Conservation (phyloP, 73 alveolate genomes). For the Stentor coeruleus region DNA sequence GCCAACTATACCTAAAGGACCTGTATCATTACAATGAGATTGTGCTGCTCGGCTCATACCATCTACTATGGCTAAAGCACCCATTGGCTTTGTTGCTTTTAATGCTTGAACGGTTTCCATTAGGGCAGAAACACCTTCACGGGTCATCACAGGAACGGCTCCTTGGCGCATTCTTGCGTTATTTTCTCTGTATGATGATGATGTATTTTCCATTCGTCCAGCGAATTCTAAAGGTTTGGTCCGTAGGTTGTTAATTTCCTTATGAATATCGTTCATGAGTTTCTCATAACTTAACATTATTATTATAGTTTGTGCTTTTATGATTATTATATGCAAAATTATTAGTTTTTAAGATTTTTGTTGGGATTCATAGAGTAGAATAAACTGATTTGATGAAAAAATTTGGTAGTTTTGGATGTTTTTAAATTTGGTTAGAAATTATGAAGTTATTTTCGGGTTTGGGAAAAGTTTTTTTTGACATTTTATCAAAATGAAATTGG, state of each 20-base stretch:
- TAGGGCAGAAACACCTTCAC: slow-evolving; percentile 14
- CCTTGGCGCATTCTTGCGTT: not conserved
- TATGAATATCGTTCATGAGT: not conserved
- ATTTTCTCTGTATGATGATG: not conserved
- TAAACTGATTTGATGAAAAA: too few relatives aligned
- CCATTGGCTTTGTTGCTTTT: slow-evolving; percentile 41
- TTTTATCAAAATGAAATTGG: too few relatives aligned
- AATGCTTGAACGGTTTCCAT: slow-evolving; percentile 33
- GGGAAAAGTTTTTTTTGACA: too few relatives aligned
- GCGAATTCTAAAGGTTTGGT: not conserved
- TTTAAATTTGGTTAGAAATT: too few relatives aligned
- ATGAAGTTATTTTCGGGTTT: too few relatives aligned
- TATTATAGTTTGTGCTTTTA: too few relatives aligned
- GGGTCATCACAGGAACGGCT: slow-evolving; percentile 20
- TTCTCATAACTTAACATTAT: not conserved
- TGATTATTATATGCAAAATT: too few relatives aligned
- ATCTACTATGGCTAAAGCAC: slow-evolving; percentile 43
- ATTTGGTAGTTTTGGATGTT: too few relatives aligned
- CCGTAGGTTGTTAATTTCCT: not conserved
- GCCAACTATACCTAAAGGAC: slow-evolving; percentile 73
- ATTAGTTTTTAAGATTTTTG: too few relatives aligned
- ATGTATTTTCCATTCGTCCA: not conserved
- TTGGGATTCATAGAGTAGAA: too few relatives aligned
- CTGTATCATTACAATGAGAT: slow-evolving; percentile 81
- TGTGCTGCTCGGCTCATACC: slow-evolving; percentile 60